Base-by-base conservation (phyloP, 768 basidiomycete genomes). In the Boletus subparvulus region DNA sequence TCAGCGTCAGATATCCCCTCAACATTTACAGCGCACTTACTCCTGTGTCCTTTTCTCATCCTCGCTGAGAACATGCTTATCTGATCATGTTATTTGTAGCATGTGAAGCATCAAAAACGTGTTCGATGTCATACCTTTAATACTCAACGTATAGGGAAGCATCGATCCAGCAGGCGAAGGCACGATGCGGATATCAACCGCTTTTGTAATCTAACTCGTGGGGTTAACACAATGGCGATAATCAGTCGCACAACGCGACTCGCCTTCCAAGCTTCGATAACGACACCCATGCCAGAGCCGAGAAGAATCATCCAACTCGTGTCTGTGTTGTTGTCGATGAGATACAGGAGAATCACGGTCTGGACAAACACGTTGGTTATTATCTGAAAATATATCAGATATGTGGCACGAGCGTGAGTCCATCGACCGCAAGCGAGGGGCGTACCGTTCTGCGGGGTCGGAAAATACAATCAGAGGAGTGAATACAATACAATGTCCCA, bases 21-120 rank as follows among this genome's bases (percentile, higher is more conserved):
- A 8, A 8, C 4, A 30, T 39, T 36, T 55, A 24, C 26, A 36
- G n/a, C 21, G 13, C 19, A 73, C 85, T 69, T 76, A 97, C 87
- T 98, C 94, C 71, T 98, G 94, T 11, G 96, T 98, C 75, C 90
- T 95, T 79, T 90, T 94, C 76, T 99, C 97, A 67, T 98, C 95
- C 66, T 97, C 95, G 61, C 81, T 90, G n/a, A 98, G 80, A 50
- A 94, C 87, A 68, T 98, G 94, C 73, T 98, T 98, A 78, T 98
- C 97, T 79, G 55, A 49, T 56, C 39, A 43, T 54, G 37, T 47
- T 47, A 37, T 48, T 50, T 64, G 51, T 61, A 44, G 24, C 48
- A 54, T n/a, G 47, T 44, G 35, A 43, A 58, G 46, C 41, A 36
- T 58, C 36, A 59, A 55, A 47, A 55, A 62, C 56, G 56, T 54